Base-by-base conservation (phyloP, 192 early-diverging fungal genomes). In the Geosiphon pyriformis region DNA sequence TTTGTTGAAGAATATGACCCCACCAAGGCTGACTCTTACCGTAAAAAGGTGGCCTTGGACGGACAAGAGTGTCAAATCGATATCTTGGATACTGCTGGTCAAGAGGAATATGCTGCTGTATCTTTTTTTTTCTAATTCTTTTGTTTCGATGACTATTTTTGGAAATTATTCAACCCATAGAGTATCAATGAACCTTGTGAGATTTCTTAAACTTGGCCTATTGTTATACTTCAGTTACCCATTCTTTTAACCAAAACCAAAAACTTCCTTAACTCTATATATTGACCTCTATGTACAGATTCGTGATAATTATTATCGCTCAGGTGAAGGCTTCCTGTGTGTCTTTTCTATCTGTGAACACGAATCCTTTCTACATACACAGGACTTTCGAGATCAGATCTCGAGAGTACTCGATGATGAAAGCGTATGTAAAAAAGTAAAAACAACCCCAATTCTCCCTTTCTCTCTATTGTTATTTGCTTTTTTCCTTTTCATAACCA, bases 1-100 rank as follows among this genome's bases (percentile, higher is more conserved):
- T 94, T 94, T 78, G 88, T 92, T 57, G 91, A 94, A 76, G 91
- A 94, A 71, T 94, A 94, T 77, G 92, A 94, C 71, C 92, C 92
- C 26, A 94, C 92, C 42, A 94, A 93, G 70, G 92, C 91, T 51
- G 92, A 94, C 72, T 88, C 86, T 31, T 94, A 94, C 77, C 82
- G 90, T 32, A 94, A 93, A 73, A 93, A 92, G 75, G 82, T 89
- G 35, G 68, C 74, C 23, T 87, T 76, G 42, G 91, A 93, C 68
- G 75, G 74, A 22, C 80, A 82, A 27, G 91, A 93, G 57, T 90
- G 89, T 68, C 87, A 90, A 57, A 88, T 94, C 67, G 92, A 94
- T 73, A 93, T 94, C 71, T 78, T 94, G 25, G 92, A 94, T 70
- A 94, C 92, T 18, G 92, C 92, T 37, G 84, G 86, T 11, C 92